phyloP scores from a whole-genome alignment of 192 early-diverging fungal genomes.

The Anaeromyces robustus region DNA sequence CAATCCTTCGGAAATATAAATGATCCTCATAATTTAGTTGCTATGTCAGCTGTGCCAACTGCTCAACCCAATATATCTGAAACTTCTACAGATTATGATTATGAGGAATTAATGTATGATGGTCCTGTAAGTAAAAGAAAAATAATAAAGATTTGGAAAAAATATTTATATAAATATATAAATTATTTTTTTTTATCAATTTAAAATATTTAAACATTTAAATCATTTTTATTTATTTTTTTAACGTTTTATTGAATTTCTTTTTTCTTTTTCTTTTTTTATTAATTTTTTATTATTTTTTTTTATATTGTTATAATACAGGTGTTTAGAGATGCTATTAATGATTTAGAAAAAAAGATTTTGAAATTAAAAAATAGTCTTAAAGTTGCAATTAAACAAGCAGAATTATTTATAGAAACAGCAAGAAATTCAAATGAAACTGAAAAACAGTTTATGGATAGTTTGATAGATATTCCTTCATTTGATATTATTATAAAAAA shows the following conservation, averaged over 20 bases:
- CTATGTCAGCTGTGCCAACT: too few species aligned
- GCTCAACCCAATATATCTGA: too few species aligned
- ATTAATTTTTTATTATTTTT: too few species aligned
- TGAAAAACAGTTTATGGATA: background rate
- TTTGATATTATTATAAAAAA: background rate
- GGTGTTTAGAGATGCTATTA: background rate
- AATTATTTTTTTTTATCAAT: too few species aligned
- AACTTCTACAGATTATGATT: background rate
- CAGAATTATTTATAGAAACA: background rate
- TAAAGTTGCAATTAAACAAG: background rate
- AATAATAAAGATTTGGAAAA: background rate
- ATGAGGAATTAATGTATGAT: background rate
- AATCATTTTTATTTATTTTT: too few species aligned
- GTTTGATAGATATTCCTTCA: background rate
- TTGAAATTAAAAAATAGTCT: background rate
- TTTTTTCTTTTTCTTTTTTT: too few species aligned
- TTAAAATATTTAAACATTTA: too few species aligned
- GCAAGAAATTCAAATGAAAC: background rate
- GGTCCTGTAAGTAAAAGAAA: background rate
- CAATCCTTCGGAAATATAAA: background rate
- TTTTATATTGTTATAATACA: background rate
- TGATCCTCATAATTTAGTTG: background rate
- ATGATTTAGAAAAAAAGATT: background rate
- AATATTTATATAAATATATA: too few species aligned
- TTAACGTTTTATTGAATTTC: too few species aligned